Evolutionary conservation across 2,329 filamentous ascomycete genomes (phyloP).

Genomic region (Chalaropsis ovoidea): DNA sequence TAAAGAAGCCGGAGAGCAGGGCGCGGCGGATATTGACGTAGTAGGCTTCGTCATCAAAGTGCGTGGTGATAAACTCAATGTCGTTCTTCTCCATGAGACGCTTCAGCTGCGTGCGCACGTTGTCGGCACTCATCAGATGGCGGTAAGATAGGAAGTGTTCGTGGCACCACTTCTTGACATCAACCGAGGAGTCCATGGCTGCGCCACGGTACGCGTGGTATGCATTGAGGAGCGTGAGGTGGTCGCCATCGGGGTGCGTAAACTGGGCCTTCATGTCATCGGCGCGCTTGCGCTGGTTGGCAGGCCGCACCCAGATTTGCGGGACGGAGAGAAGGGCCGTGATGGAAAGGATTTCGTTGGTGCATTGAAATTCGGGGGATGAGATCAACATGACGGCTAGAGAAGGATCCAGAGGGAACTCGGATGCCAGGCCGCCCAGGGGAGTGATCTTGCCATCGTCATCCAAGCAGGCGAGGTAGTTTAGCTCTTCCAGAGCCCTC

Average conservation of each 20-base stretch:
- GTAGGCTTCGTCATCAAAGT: constrained; percentile 92
- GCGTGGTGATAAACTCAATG: constrained; percentile 75
- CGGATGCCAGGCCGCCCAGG: constrained; percentile 77
- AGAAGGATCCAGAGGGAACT: constrained; percentile 88
- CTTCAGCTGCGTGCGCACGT: constrained; percentile 81
- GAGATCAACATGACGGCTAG: constrained; percentile 96
- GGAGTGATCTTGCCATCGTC: constrained; percentile 88
- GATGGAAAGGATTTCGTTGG: constrained; percentile 93
- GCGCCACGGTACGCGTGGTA: constrained; percentile 91
- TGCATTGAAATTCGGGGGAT: constrained; percentile 96
- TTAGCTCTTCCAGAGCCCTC: constrained; percentile 92
- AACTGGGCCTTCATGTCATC: constrained; percentile 97
- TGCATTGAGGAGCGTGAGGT: constrained; percentile 90
- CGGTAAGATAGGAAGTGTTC: constrained; percentile 90
- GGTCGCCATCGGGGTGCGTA: constrained; percentile 84
- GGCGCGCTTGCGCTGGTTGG: constrained; percentile 73
- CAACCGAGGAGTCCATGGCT: constrained; percentile 47
- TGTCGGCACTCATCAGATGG: constrained; percentile 83
- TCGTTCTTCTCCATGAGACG: constrained; percentile 93
- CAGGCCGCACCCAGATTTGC: constrained; percentile 83
- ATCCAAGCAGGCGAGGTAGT: constrained; percentile 91
- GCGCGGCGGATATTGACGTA: constrained; percentile 94
- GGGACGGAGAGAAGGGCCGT: constrained; percentile 90
- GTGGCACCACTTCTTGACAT: constrained; percentile 87
- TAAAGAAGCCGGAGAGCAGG: constrained; percentile 92